These are phyloP conservation scores for Alternaria sp. DNA, from an alignment of 2,329 filamentous ascomycete genomes.

Conservation along the genomic window DNA sequence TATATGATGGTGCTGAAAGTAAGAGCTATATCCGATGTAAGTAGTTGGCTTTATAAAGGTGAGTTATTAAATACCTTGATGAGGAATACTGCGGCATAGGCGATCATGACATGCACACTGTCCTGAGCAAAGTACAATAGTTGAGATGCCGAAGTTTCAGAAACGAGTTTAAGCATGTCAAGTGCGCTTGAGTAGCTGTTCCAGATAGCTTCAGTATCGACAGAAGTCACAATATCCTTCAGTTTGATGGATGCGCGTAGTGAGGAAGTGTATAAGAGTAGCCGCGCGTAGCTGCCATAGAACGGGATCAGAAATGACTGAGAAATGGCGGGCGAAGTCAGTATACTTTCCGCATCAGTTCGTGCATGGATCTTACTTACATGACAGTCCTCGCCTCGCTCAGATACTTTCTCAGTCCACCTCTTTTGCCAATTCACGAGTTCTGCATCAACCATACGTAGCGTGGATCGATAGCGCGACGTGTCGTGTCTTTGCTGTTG, in stretches of 20 bases:
- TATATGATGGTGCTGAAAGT: not conserved
- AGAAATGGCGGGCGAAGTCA: not conserved
- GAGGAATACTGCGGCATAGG: conserved; percentile 17
- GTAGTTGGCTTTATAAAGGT: not conserved
- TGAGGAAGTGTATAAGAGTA: conserved; percentile 12
- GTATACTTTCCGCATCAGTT: not conserved
- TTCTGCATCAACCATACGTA: not conserved
- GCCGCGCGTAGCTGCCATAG: conserved; percentile 11
- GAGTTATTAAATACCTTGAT: conserved; percentile 8
- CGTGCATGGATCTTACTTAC: not conserved
- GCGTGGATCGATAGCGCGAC: not conserved
- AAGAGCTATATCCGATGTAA: not conserved
- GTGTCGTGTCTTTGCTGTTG: not conserved
- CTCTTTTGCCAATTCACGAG: not conserved
- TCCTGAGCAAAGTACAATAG: conserved; percentile 17
- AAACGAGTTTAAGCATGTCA: conserved; percentile 11
- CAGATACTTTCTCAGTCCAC: not conserved
- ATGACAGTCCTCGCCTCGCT: conserved; percentile 6
- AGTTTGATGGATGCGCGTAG: conserved; percentile 7
- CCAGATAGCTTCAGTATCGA: conserved; percentile 18
- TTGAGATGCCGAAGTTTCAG: not conserved
- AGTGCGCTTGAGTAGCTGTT: conserved; percentile 12
- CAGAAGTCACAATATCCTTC: conserved; percentile 4
- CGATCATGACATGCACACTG: conserved; percentile 17
- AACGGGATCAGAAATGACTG: conserved; percentile 11